Conservation (phyloP, 768 basidiomycete species). For the Boletus rufocinnamomeus region DNA sequence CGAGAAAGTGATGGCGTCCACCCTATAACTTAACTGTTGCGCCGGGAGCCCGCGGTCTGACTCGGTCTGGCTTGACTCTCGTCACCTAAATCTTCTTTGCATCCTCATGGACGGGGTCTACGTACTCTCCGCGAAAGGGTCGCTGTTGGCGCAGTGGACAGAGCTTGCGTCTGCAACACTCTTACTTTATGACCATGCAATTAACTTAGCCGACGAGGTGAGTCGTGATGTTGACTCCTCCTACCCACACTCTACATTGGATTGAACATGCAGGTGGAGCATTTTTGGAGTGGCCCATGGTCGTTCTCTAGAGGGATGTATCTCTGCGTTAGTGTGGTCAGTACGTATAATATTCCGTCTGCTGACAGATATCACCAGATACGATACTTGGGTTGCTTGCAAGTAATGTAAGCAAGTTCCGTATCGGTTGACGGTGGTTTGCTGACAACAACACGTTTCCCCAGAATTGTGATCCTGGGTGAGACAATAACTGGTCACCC, state of each 20-base stretch:
- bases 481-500: background rate
- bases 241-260: background rate
- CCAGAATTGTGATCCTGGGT: constrained; percentile 12
- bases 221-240: background rate
- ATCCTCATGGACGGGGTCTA: background rate
- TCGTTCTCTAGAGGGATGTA: constrained; percentile 10
- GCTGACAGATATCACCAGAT: constrained; percentile 9
- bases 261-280: constrained; percentile 7
- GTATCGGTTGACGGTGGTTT: background rate
- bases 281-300: constrained; percentile 19
- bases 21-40: constrained; percentile 1
- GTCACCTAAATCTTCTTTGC: background rate
- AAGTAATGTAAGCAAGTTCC: constrained; percentile 7
- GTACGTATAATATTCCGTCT: background rate
- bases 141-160: background rate
- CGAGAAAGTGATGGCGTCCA: background rate
- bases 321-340: constrained; percentile 5
- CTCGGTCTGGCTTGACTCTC: background rate
- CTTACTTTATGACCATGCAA: constrained; percentile 15
- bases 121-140: background rate
- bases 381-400: constrained; percentile 11
- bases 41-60: background rate
- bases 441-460: background rate
- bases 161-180: constrained; percentile 2
- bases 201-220: constrained; percentile 9